Evolutionary conservation across 805 yeast genomes (phyloP), one percentile per base, ranked within the genome.

Genomic region (Wickerhamomyces chaumierensis): DNA sequence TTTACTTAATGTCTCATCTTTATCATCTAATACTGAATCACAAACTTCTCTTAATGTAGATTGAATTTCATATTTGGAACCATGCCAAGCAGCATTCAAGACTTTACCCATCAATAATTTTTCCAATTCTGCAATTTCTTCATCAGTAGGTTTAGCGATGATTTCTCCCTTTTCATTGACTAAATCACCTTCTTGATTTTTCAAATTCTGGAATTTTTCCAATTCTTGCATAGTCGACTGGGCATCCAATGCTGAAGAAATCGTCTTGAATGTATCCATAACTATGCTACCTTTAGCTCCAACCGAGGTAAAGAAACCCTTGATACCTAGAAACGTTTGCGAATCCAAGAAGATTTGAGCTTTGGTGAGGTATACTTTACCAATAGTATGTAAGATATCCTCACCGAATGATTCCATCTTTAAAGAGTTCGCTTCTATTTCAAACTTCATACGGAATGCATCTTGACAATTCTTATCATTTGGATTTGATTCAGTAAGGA

Each of bases 391-490:
- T 46, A 90, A 64, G 37, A 92, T 67, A 60, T 90, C 95, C 37
- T 90, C 61, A 13, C 99, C 99, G 63, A 92, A 92, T 39, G 95
- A 84, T 66, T 92, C 98, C 71, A 86, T 75, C 58, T 92, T 92
- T 55, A 92, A 65, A 44, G 82, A 82, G 48, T 82, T 88, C 34
- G 82, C 73, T 53, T 83, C 92, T 39, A 65, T 63, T 31, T 62
- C 59, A 21, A 83, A 62, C n/a, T 57, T 61, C 52, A 73, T 81
- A 6, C 66, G 68, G 7, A 57, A 60, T 31, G 74, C 53, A 8
- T 25, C 29, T 25, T 25, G 29, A 25, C 29, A 25, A 4, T 25
- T 9, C 7, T 9, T 9, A 25, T 25, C 29, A 13, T 25, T 25
- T 14, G 76, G 73, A 21, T 71, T 74, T 0, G 56, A 55, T 21